Evolutionary conservation across 1,139 yeast species (phyloP).

Genomic region (Taphrina wiesneri): DNA sequence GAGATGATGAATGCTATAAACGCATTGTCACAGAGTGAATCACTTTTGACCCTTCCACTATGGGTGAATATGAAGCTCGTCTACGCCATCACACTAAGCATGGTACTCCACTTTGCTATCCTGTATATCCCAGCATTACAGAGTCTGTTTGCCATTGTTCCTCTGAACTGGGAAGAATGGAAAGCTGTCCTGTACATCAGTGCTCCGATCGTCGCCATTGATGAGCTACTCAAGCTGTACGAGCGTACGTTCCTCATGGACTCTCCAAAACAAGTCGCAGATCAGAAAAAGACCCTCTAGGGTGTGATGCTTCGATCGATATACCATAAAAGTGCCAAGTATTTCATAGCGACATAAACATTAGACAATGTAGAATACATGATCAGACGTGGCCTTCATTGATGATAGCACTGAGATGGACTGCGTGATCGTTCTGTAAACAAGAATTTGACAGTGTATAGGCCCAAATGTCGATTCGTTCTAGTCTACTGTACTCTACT

Average conservation of each 20-base stretch:
- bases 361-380: background rate
- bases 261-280: background rate
- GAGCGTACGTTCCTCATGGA: slow-evolving; percentile 42
- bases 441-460: too few relatives aligned
- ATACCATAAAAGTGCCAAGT: background rate
- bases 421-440: too few relatives aligned
- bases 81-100: slow-evolving; percentile 46
- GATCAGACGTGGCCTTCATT: too few relatives aligned
- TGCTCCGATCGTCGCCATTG: slow-evolving; percentile 47
- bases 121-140: slow-evolving; percentile 47
- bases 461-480: too few relatives aligned
- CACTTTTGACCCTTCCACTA: slow-evolving; percentile 47
- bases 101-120: slow-evolving; percentile 46
- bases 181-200: slow-evolving; percentile 46
- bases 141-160: slow-evolving; percentile 46
- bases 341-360: background rate
- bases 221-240: slow-evolving; percentile 47
- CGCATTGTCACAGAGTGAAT: slow-evolving; percentile 49
- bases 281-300: background rate
- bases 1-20: slow-evolving; percentile 51
- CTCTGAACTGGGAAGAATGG: slow-evolving; percentile 48
- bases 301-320: background rate
- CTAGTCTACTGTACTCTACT: too few relatives aligned
- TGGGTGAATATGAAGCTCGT: slow-evolving; percentile 49
- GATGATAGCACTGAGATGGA: too few relatives aligned